A percentile compares a stretch with the other conserved stretches of the same genome.
These are phyloP conservation scores for Thymus mandschuricus DNA, from an alignment of 257 asterid species.

Conservation along the genomic window DNA sequence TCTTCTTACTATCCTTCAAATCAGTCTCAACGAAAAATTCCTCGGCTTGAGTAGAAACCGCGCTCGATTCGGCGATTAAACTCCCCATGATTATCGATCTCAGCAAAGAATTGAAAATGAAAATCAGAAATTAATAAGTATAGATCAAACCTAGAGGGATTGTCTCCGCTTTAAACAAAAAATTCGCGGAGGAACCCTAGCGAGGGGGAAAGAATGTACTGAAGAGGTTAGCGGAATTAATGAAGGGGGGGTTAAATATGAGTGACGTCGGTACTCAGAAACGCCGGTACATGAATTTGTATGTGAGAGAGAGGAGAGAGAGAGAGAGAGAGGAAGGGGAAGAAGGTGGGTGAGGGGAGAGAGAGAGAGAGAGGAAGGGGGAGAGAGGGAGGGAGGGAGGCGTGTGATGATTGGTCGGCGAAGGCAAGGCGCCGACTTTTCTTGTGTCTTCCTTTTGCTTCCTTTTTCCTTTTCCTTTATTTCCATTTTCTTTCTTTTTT, in stretches of 20 bases:
- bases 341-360: not conserved
- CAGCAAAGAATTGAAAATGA: constrained; percentile 2
- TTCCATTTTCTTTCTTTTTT: too few species aligned
- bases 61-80: constrained; percentile 36
- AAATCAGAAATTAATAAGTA: not conserved
- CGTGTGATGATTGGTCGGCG: constrained; percentile 41
- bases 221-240: not conserved
- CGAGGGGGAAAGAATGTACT: not conserved
- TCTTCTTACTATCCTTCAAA: constrained; percentile 39
- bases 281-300: constrained; percentile 28
- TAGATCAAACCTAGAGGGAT: constrained; percentile 20
- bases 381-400: not conserved
- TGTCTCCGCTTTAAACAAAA: constrained; percentile 44
- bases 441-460: too few species aligned
- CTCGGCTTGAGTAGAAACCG: constrained; percentile 31
- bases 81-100: constrained; percentile 39
- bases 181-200: constrained; percentile 40
- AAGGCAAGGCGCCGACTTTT: constrained; percentile 41
- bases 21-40: constrained; percentile 34
- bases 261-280: not conserved
- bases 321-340: not conserved
- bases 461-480: not conserved
- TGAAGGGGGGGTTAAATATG: not conserved
- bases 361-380: too few species aligned
- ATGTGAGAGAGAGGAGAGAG: constrained; percentile 34